Evolutionary conservation across 805 yeast genomes (phyloP).

Genomic region (Kazachstania viticola): DNA sequence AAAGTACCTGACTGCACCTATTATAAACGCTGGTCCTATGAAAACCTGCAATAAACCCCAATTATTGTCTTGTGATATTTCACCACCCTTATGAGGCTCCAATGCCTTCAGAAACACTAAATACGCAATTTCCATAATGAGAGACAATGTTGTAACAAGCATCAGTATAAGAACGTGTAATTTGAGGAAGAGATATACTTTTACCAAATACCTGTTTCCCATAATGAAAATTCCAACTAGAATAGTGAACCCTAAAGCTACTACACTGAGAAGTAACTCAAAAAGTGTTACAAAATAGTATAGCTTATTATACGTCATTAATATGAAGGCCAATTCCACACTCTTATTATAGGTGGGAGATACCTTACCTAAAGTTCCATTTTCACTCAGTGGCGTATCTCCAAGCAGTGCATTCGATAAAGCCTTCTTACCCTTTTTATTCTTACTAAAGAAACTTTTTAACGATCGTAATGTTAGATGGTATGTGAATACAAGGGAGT

Average conservation of each 20-base stretch:
- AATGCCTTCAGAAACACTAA: conserved; percentile 8
- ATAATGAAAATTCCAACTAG: too few relatives aligned
- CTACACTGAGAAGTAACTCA: not conserved
- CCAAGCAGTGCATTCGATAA: conserved; percentile 10
- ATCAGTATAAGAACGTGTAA: not conserved
- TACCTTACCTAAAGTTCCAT: conserved; percentile 1
- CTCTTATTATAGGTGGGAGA: conserved; percentile 8
- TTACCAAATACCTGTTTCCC: too few relatives aligned
- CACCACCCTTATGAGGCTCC: conserved; percentile 10
- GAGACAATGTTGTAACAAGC: conserved; percentile 6
- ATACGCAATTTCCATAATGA: conserved; percentile 6
- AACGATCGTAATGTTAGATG: conserved; percentile 14
- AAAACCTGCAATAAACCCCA: conserved; percentile 14
- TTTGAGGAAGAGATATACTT: too few relatives aligned
- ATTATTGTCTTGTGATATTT: conserved; percentile 1
- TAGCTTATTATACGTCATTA: conserved; percentile 7
- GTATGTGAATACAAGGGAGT: conserved; percentile 17
- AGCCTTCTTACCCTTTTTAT: conserved; percentile 8
- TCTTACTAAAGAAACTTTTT: conserved; percentile 10
- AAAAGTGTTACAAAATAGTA: not conserved
- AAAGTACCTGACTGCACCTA: conserved; percentile 10
- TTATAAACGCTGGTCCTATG: conserved; percentile 14
- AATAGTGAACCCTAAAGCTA: too few relatives aligned
- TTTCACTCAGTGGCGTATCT: conserved; percentile 1
- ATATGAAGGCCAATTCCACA: conserved; percentile 7